These are phyloP conservation scores for Fusarium metavorans DNA, from an alignment of 2,329 filamentous ascomycete genomes.

Conservation along the genomic window DNA sequence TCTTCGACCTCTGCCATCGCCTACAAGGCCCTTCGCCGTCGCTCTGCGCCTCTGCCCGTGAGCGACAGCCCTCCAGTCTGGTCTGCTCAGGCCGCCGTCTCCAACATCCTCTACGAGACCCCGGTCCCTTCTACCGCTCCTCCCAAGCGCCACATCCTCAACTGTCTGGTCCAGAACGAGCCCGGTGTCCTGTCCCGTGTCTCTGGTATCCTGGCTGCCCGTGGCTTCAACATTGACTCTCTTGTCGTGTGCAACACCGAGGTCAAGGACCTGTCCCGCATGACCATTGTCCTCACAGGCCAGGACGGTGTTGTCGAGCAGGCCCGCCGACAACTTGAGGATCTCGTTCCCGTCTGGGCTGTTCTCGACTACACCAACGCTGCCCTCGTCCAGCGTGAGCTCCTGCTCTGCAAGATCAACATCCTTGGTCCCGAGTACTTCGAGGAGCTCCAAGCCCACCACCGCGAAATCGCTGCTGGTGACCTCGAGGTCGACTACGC, in stretches of 20 bases:
- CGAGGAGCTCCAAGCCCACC: constrained; percentile 94
- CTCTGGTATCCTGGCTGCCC: constrained; percentile 93
- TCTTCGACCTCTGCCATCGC: constrained; percentile 91
- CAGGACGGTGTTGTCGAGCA: constrained; percentile 98
- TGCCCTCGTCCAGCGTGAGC: constrained; percentile 93
- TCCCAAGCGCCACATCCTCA: constrained; percentile 94
- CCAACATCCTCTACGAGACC: constrained; percentile 98
- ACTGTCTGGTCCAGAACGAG: constrained; percentile 99
- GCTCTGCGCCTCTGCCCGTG: constrained; percentile 86
- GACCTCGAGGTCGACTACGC: constrained; percentile 60
- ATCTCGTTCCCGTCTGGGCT: constrained; percentile 97
- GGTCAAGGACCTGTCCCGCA: constrained; percentile 94
- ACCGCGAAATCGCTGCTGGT: constrained; percentile 82
- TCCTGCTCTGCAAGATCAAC: constrained; percentile 95
- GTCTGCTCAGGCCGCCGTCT: constrained; percentile 94
- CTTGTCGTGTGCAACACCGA: constrained; percentile 98
- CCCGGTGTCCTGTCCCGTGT: constrained; percentile 96
- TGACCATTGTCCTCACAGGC: constrained; percentile 97
- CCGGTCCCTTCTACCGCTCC: constrained; percentile 85
- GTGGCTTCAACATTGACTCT: constrained; percentile 99
- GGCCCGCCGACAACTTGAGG: constrained; percentile 93
- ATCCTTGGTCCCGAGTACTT: constrained; percentile 98
- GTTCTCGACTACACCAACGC: constrained; percentile 95
- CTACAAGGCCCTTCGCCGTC: constrained; percentile 96
- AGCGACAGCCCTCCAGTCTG: constrained; percentile 80